Evolutionary conservation across 2,329 filamentous ascomycete genomes (phyloP), one percentile per base, ranked within the genome.

Genomic region (Nannizziopsis barbatae): DNA sequence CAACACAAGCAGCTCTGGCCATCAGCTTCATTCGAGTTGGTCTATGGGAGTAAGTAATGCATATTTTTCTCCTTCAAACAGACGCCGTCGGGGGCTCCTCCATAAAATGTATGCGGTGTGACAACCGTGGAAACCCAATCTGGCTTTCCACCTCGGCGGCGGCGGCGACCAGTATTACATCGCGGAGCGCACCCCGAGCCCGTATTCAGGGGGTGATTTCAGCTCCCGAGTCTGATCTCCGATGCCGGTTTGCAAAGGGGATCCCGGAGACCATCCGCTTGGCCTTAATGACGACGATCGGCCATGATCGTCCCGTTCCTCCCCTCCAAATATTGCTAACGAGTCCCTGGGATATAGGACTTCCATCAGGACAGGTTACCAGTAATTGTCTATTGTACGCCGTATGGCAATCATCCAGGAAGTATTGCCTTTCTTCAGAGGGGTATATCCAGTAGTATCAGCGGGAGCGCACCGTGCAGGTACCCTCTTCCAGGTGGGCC

Each of bases 21-120:
- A 31, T 14, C 3, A 14, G 33, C 33, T 3, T 14, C 12, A 36
- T 3, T 11, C 12, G 12, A 14, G 12, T 17, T 15, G 17, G n/a
- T 37, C 35, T 7, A 17, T 37, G 27, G 10, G 35, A 33, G 17
- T 40, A 22, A 6, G 27, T 35, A 46, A 46, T 46, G 36, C 36
- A 33, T 27, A 17, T 30, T 40, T 14, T 45, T 30, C 22, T 40
- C 37, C 17, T 42, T 47, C 45, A 47, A 38, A 47, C 45, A 42
- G 15, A 47, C 30, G 45, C 31, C 38, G 45, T 47, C 38, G 36
- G 11, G 45, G 45, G 37, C 14, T 41, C 31, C 14, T 10, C 18
- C 30, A 18, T 15, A 12, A 40, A 36, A 30, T 35, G 27, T 36
- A 17, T 15, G 15, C 30, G 27, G 7, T 47, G 38, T 37, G 27